Conservation (phyloP, 257 asterid genomes). For the Solanum chilense region DNA sequence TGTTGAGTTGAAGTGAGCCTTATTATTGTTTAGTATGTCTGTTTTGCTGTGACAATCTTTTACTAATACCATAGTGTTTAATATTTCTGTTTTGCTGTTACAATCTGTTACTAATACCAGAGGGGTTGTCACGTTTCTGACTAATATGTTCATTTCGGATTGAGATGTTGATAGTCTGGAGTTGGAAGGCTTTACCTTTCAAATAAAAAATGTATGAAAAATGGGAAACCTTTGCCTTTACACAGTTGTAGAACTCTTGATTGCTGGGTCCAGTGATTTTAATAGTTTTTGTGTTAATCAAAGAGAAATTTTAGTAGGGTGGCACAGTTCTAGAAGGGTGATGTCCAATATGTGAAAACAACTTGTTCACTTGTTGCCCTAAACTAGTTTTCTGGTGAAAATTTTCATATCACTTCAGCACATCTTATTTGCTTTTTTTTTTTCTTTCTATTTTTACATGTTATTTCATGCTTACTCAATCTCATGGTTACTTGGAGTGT, state of each 20-base stretch:
- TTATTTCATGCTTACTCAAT: background rate
- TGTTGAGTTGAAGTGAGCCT: background rate
- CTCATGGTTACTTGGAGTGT: background rate
- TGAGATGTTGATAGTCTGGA: background rate
- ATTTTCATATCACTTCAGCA: background rate
- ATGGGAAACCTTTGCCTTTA: background rate
- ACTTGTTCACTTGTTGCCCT: background rate
- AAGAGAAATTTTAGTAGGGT: background rate
- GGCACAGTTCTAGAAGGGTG: background rate
- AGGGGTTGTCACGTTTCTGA: background rate
- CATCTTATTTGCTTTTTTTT: background rate
- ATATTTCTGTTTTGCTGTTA: background rate
- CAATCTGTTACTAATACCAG: background rate
- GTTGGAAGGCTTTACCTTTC: background rate
- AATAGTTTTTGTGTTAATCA: background rate
- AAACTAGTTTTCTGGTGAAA: background rate
- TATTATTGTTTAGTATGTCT: background rate
- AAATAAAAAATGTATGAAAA: background rate
- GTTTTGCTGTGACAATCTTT: background rate
- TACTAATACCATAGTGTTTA: background rate
- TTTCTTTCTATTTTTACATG: background rate
- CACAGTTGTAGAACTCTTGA: background rate
- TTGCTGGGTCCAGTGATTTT: background rate
- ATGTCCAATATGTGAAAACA: background rate
- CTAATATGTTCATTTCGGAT: background rate